These are phyloP conservation scores for Amaranthus cruentus DNA, from an alignment of 148 eudicot genomes.

Conservation along the genomic window DNA sequence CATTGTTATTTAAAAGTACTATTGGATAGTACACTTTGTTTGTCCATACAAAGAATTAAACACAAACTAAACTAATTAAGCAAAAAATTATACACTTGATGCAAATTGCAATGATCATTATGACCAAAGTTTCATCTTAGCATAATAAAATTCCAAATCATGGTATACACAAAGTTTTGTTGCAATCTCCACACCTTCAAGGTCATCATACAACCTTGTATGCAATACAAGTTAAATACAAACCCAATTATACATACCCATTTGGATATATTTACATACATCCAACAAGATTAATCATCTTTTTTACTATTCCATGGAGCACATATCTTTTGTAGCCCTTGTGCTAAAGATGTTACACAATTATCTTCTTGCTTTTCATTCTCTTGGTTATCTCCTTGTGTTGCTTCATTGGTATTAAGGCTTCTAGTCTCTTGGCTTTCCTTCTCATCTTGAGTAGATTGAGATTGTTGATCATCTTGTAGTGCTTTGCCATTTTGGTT, in stretches of 20 bases:
- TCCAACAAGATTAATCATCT: constrained; percentile 22
- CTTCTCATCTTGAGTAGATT: background rate
- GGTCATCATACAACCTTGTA: background rate
- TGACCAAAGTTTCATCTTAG: background rate
- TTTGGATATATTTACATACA: constrained; percentile 13
- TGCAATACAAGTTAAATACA: background rate
- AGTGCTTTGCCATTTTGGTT: background rate
- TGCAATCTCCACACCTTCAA: constrained; percentile 20
- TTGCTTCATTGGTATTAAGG: background rate
- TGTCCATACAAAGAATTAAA: no score
- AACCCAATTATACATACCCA: background rate
- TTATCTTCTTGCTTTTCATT: constrained; percentile 31
- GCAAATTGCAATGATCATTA: background rate
- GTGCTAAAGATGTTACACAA: constrained; percentile 34
- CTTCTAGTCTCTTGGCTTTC: background rate
- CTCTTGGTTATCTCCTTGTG: background rate
- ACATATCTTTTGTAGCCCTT: constrained; percentile 44
- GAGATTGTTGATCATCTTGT: background rate
- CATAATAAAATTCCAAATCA: background rate
- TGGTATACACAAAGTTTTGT: constrained; percentile 3
- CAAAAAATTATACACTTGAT: background rate
- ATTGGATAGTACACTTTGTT: no score
- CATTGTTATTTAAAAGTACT: no score
- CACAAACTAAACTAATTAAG: background rate
- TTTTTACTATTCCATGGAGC: constrained; percentile 35